These are phyloP conservation scores for Coemansia sp. DNA, from an alignment of 192 early-diverging fungal species.

Conservation along the genomic window DNA sequence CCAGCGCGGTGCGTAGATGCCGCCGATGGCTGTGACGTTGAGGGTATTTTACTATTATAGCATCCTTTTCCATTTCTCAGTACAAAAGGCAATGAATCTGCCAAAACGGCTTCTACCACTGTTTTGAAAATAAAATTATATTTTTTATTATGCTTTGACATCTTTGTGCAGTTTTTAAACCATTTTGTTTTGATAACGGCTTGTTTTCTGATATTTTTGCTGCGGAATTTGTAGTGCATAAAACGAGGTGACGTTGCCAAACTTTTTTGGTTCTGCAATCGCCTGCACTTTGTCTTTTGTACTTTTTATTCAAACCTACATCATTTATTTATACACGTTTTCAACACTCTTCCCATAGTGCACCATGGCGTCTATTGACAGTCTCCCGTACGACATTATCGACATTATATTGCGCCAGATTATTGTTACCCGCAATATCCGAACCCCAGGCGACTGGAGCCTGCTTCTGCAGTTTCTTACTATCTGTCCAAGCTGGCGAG, in stretches of 20 bases:
- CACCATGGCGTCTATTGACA: conserved; percentile 1
- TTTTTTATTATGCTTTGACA: too few species aligned
- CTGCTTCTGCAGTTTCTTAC: conserved; percentile 1
- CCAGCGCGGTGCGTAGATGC: conserved; percentile 4
- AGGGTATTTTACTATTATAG: conserved; percentile 12
- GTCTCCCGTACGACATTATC: conserved; percentile 1
- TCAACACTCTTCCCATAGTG: background rate
- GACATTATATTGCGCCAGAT: conserved; percentile 5
- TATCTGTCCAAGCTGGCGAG: conserved; percentile 9
- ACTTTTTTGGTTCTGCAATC: background rate
- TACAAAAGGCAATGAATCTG: background rate
- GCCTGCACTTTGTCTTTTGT: background rate
- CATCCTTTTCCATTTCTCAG: too few species aligned
- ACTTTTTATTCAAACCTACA: background rate
- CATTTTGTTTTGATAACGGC: too few species aligned
- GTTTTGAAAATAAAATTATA: background rate
- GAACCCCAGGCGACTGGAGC: conserved; percentile 5
- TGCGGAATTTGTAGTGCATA: background rate
- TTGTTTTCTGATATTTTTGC: background rate
- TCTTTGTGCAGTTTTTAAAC: too few species aligned
- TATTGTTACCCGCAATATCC: background rate
- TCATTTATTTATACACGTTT: background rate
- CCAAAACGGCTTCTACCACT: background rate
- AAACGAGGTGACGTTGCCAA: background rate
- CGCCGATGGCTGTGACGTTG: conserved; percentile 6